Percentiles rank a stretch among this genome's conserved stretches.
Evolutionary conservation across 1,139 yeast genomes (phyloP).

Genomic region (Saccharomyces hybrid): DNA sequence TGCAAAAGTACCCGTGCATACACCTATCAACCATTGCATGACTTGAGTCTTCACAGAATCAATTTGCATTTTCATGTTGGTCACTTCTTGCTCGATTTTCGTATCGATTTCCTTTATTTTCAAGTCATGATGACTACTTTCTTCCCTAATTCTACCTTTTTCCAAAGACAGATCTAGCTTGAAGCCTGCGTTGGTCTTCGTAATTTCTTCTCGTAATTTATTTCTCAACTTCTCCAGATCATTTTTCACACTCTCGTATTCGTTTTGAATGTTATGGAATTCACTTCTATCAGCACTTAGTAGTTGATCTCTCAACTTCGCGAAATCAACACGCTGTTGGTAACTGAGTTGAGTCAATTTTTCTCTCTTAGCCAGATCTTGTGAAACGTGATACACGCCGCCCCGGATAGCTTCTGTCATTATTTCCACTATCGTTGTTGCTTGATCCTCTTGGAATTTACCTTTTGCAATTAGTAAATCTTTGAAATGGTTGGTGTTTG

Average conservation of each 20-base stretch:
- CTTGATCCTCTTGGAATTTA: conserved; percentile 70
- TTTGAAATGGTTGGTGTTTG: conserved; percentile 24
- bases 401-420: conserved; percentile 74
- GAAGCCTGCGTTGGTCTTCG: conserved; percentile 85
- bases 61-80: conserved; percentile 90
- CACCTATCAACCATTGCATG: conserved; percentile 97
- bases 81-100: conserved; percentile 88
- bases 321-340: conserved; percentile 94
- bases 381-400: conserved; percentile 68
- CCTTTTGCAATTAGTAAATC: conserved; percentile 43
- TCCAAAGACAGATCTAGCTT: conserved; percentile 84
- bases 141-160: conserved; percentile 93
- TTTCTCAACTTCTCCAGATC: conserved; percentile 84
- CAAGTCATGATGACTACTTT: conserved; percentile 82
- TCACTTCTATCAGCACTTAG: conserved; percentile 85
- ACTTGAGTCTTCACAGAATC: conserved; percentile 93
- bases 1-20: conserved; percentile 96
- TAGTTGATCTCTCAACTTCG: conserved; percentile 84
- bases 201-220: conserved; percentile 81
- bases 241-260: conserved; percentile 76
- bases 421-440: conserved; percentile 71
- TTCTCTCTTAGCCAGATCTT: conserved; percentile 74
- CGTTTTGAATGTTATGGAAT: conserved; percentile 72
- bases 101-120: conserved; percentile 93
- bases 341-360: conserved; percentile 76